These are phyloP conservation scores for Rhodofomes roseus DNA, from an alignment of 1,284 basidiomycete species.

Conservation along the genomic window DNA sequence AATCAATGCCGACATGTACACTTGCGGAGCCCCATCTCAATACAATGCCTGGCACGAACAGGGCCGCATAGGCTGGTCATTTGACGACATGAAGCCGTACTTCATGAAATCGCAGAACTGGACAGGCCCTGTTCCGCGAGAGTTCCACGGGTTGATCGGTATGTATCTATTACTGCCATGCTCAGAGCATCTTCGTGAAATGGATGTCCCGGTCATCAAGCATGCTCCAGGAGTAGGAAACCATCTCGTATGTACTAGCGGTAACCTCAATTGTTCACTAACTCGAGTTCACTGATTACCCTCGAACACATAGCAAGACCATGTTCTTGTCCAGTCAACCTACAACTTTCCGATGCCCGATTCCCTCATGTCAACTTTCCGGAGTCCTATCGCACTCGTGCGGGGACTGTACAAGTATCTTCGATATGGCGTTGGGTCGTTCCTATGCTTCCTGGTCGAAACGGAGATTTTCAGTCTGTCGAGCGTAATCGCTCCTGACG, in stretches of 20 bases:
- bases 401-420: constrained; percentile 26
- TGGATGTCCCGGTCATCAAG: constrained; percentile 25
- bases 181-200: constrained; percentile 25
- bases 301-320: constrained; percentile 27
- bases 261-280: too few relatives aligned
- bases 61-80: constrained; percentile 35
- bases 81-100: constrained; percentile 32
- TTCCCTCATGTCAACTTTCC: constrained; percentile 12
- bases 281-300: background rate
- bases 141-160: background rate
- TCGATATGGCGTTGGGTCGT: constrained; percentile 24
- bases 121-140: background rate
- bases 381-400: constrained; percentile 8
- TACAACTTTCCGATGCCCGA: constrained; percentile 26
- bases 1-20: constrained; percentile 23
- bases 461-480: constrained; percentile 24
- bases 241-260: background rate
- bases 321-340: constrained; percentile 18
- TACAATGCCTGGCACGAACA: constrained; percentile 34
- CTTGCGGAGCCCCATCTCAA: constrained; percentile 31
- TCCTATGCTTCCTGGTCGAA: constrained; percentile 21
- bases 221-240: constrained; percentile 31
- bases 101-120: constrained; percentile 32
- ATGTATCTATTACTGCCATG: too few relatives aligned
- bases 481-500: constrained; percentile 20